Evolutionary conservation across 2,329 filamentous ascomycete genomes (phyloP).

Genomic region (Xylariales sp.): DNA sequence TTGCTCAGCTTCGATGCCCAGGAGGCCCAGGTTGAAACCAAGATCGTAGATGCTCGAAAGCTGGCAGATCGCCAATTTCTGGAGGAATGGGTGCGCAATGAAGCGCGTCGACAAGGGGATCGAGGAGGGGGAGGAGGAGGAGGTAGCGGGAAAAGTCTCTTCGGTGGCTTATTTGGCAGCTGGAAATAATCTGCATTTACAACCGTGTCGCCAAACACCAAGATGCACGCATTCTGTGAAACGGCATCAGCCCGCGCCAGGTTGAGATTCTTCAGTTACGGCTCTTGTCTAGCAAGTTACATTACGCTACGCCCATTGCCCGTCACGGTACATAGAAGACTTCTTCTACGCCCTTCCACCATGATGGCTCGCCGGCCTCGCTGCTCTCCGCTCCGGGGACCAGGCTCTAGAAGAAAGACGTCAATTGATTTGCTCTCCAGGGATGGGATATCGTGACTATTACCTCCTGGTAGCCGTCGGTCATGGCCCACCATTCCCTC

Average conservation of each 20-base stretch:
- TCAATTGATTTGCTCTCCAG: not conserved
- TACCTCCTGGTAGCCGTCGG: slow-evolving; percentile 68
- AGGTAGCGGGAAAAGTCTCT: slow-evolving; percentile 25
- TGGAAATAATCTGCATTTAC: slow-evolving; percentile 21
- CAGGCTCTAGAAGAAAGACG: slow-evolving; percentile 30
- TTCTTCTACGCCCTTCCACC: slow-evolving; percentile 67
- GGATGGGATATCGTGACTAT: not conserved
- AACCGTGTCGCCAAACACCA: no score
- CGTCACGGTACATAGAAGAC: slow-evolving; percentile 60
- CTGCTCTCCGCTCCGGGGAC: slow-evolving; percentile 56
- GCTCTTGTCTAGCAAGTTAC: no score
- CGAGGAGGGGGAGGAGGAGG: slow-evolving; percentile 40
- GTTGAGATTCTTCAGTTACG: no score
- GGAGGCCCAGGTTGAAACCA: slow-evolving; percentile 45
- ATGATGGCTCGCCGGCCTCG: slow-evolving; percentile 53
- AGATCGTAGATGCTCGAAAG: slow-evolving; percentile 43
- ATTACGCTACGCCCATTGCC: no score
- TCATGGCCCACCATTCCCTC: slow-evolving; percentile 77
- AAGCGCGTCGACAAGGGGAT: slow-evolving; percentile 42
- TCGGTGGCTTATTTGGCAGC: slow-evolving; percentile 28
- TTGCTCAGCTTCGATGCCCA: slow-evolving; percentile 53
- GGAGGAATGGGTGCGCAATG: slow-evolving; percentile 48
- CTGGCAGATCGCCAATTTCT: slow-evolving; percentile 46
- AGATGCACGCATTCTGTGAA: no score
- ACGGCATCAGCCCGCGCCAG: no score